Evolutionary conservation across 192 early-diverging fungal genomes (phyloP).

Genomic region (Podila clonocystis): DNA sequence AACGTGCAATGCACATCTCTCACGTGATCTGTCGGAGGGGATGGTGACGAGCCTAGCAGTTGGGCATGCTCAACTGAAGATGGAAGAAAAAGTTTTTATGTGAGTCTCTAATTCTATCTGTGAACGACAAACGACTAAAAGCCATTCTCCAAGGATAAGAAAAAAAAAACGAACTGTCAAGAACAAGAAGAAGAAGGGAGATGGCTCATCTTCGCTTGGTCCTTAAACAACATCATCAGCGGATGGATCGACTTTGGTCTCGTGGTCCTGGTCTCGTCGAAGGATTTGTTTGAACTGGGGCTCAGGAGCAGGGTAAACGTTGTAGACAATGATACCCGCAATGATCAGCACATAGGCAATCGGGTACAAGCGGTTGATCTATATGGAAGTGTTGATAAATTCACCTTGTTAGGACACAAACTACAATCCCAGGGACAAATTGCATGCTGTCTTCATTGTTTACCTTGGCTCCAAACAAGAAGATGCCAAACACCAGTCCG

Average conservation of each 20-base stretch:
- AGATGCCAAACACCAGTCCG: constrained; percentile 77
- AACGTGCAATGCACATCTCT: too few species aligned
- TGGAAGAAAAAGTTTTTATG: too few species aligned
- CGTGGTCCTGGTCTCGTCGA: background rate
- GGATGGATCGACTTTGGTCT: background rate
- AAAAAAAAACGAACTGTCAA: background rate
- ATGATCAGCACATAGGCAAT: constrained; percentile 75
- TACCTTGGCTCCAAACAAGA: constrained; percentile 71
- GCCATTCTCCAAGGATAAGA: background rate
- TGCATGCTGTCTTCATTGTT: background rate
- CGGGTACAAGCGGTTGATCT: constrained; percentile 67
- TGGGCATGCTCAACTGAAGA: background rate
- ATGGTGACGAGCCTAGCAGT: too few species aligned
- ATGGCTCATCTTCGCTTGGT: background rate
- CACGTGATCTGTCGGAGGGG: too few species aligned
- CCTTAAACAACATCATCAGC: background rate
- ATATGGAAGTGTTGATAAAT: background rate
- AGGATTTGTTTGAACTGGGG: constrained; percentile 55
- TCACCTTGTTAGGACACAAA: background rate
- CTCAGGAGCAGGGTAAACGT: constrained; percentile 65
- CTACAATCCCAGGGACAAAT: background rate
- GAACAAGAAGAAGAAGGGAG: background rate
- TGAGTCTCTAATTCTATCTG: background rate
- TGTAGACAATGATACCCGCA: constrained; percentile 73
- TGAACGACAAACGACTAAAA: background rate